phyloP scores from a whole-genome alignment of 345 rosid genomes.

The Linum usitatissimum region DNA sequence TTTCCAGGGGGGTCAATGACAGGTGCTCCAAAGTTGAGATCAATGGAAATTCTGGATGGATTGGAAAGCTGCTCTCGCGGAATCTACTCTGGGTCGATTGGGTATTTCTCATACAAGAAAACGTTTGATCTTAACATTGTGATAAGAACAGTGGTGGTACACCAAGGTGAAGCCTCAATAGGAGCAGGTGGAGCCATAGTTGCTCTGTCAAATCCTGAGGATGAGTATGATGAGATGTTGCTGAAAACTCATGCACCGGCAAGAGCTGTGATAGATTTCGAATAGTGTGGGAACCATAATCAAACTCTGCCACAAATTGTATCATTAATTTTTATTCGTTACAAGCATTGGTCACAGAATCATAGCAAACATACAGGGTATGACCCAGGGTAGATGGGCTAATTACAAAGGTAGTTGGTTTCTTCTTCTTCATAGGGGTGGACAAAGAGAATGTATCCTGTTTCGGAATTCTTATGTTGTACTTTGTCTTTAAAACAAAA shows the following conservation, averaged over 20 bases:
- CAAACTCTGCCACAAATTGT: background rate
- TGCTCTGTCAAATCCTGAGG: slow-evolving; percentile 71
- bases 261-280: slow-evolving; percentile 54
- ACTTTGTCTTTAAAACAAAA: too few species aligned
- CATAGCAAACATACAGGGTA: too few species aligned
- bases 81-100: slow-evolving; percentile 85
- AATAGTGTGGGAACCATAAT: slow-evolving; percentile 3
- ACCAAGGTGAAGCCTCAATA: slow-evolving; percentile 73
- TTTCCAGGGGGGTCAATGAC: slow-evolving; percentile 99
- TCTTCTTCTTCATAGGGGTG: too few species aligned
- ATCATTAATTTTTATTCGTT: background rate
- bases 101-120: slow-evolving; percentile 73
- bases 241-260: slow-evolving; percentile 71
- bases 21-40: slow-evolving; percentile 92
- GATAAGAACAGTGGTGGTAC: slow-evolving; percentile 76
- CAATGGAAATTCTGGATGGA: slow-evolving; percentile 77
- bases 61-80: slow-evolving; percentile 74
- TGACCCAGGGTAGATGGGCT: too few species aligned
- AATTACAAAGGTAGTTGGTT: too few species aligned
- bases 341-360: too few species aligned
- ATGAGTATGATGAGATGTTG: slow-evolving; percentile 85
- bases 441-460: too few species aligned
- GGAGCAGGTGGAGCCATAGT: slow-evolving; percentile 94
- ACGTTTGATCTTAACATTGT: slow-evolving; percentile 88
- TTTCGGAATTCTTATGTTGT: too few species aligned